phyloP scores from a whole-genome alignment of 768 basidiomycete species.

The Suillus subluteus region DNA sequence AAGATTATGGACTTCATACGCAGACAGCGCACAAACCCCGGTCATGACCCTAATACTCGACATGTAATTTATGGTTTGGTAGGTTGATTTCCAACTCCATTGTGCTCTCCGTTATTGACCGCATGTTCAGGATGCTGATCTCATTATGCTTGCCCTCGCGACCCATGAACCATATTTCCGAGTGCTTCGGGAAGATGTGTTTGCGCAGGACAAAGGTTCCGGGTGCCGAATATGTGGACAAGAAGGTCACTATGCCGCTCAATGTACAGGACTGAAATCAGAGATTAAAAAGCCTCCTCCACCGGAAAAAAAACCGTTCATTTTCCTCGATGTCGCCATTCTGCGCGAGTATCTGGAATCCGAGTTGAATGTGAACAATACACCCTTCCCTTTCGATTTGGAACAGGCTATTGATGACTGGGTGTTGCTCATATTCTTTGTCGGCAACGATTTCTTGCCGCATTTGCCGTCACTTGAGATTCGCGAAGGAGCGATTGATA shows the following conservation, averaged over 20 bases:
- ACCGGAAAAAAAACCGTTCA: constrained; percentile 87
- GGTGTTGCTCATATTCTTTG: constrained; percentile 99
- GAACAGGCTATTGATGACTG: constrained; percentile 99
- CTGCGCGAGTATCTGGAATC: constrained; percentile 97
- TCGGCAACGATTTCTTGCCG: constrained; percentile 97
- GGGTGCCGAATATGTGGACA: constrained; percentile 94
- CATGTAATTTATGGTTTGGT: constrained; percentile 99
- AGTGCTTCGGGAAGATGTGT: constrained; percentile 97
- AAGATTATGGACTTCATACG: constrained; percentile 99
- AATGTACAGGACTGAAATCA: constrained; percentile 84
- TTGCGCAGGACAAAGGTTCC: constrained; percentile 77
- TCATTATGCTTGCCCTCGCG: constrained; percentile 97
- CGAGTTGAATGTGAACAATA: constrained; percentile 83
- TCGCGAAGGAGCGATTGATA: constrained; percentile 98
- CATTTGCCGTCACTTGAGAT: constrained; percentile 99
- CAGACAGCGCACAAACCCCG: constrained; percentile 81
- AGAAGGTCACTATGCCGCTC: constrained; percentile 92
- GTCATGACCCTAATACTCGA: constrained; percentile 92
- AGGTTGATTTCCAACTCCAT: constrained; percentile 28
- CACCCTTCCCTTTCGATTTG: constrained; percentile 86
- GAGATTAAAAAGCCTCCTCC: constrained; percentile 61
- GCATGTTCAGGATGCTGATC: constrained; percentile 85
- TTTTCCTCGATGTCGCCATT: constrained; percentile 96
- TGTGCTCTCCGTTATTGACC: constrained; percentile 15
- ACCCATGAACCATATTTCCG: constrained; percentile 99